Conservation (phyloP, 495 filamentous ascomycete genomes). For the Cercophora newfieldiana region DNA sequence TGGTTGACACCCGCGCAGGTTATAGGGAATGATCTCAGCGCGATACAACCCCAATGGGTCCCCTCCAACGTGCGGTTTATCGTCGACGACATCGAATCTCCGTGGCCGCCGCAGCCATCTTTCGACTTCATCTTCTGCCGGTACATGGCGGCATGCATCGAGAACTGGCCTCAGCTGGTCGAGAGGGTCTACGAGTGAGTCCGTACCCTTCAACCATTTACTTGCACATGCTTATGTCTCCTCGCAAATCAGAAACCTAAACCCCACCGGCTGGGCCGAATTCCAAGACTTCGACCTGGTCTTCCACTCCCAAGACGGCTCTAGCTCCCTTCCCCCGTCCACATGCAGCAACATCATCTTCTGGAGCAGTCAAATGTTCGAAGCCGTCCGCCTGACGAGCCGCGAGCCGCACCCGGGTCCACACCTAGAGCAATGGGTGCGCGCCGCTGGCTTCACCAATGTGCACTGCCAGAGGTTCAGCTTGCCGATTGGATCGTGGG, state of each 20-base stretch:
- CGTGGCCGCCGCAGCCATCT: constrained; percentile 51
- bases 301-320: constrained; percentile 54
- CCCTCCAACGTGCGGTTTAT: constrained; percentile 65
- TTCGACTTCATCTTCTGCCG: constrained; percentile 66
- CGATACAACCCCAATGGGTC: constrained; percentile 55
- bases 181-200: constrained; percentile 41
- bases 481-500: constrained; percentile 58
- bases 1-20: constrained; percentile 22
- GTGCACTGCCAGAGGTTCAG: constrained; percentile 51
- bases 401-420: constrained; percentile 29
- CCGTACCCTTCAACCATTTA: neutral
- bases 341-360: constrained; percentile 22
- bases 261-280: constrained; percentile 62
- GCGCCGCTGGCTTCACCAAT: constrained; percentile 55
- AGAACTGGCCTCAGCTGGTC: constrained; percentile 58
- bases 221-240: neutral
- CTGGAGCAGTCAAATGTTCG: constrained; percentile 39
- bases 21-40: constrained; percentile 51
- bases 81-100: constrained; percentile 60
- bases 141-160: constrained; percentile 56
- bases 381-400: constrained; percentile 36
- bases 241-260: constrained; percentile 42
- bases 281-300: constrained; percentile 55
- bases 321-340: constrained; percentile 47
- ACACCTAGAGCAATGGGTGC: constrained; percentile 41